These are phyloP conservation scores for Skeletonema tropicum DNA, from an alignment of 108 stramenopile genomes.

Conservation along the genomic window DNA sequence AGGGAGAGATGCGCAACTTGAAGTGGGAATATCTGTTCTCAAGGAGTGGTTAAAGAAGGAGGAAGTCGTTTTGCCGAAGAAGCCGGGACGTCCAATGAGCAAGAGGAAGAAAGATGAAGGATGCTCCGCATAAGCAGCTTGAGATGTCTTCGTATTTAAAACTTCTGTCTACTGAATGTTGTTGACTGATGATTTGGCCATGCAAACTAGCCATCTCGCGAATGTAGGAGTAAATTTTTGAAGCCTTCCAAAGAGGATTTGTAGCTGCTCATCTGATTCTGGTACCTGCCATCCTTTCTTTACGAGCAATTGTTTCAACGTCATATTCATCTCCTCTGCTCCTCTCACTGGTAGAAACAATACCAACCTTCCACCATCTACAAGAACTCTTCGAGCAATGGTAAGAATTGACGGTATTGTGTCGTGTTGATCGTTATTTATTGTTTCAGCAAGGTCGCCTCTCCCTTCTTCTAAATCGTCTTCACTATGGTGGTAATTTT, in stretches of 20 bases:
- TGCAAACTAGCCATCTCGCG: constrained; percentile 27
- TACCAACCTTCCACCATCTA: constrained; percentile 36
- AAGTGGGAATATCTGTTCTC: constrained; percentile 63
- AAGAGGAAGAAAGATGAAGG: background rate
- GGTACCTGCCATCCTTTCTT: constrained; percentile 11
- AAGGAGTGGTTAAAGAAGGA: constrained; percentile 63
- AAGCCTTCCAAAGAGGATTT: constrained; percentile 1
- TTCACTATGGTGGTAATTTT: constrained; percentile 27
- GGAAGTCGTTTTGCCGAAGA: constrained; percentile 52
- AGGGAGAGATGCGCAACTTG: constrained; percentile 67
- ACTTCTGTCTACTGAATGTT: background rate
- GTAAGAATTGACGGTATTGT: constrained; percentile 18
- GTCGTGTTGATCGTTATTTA: background rate
- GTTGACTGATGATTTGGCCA: constrained; percentile 19
- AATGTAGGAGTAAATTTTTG: constrained; percentile 30
- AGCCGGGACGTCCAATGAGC: constrained; percentile 35
- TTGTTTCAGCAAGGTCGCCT: background rate
- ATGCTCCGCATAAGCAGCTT: background rate
- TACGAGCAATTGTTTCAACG: constrained; percentile 19
- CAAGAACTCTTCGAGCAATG: constrained; percentile 26
- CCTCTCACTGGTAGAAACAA: constrained; percentile 41
- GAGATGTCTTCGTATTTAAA: background rate
- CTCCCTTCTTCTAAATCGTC: background rate
- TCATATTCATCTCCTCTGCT: constrained; percentile 7
- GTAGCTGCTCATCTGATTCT: constrained; percentile 10